Evolutionary conservation across 345 rosid species (phyloP).

Genomic region (Combretum micranthum): DNA sequence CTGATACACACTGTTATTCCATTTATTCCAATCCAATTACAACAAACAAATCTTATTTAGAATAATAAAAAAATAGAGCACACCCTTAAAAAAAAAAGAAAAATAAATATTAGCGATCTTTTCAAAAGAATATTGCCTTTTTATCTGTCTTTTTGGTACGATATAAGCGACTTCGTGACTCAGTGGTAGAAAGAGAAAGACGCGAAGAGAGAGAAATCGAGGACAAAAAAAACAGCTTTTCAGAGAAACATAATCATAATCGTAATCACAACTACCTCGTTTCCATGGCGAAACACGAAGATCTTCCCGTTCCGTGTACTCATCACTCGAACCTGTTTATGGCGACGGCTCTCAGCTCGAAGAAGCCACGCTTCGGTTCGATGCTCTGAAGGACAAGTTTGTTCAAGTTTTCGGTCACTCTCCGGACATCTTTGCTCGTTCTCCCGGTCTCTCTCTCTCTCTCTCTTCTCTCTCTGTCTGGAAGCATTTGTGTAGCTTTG

Average conservation of each 20-base stretch:
- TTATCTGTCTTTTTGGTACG: too few relatives aligned
- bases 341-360: conserved; percentile 69
- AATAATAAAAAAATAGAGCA: too few relatives aligned
- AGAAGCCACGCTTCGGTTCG: conserved; percentile 76
- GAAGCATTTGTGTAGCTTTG: background rate
- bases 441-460: conserved; percentile 53
- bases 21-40: too few relatives aligned
- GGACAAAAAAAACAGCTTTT: background rate
- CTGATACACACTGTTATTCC: too few relatives aligned
- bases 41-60: too few relatives aligned
- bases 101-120: too few relatives aligned
- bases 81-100: too few relatives aligned
- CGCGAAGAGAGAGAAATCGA: too few relatives aligned
- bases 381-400: conserved; percentile 53
- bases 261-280: background rate
- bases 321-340: conserved; percentile 62
- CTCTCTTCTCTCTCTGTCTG: background rate
- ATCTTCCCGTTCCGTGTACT: conserved; percentile 49
- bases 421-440: conserved; percentile 73
- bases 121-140: too few relatives aligned
- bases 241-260: background rate
- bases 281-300: conserved; percentile 70
- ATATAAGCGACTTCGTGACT: too few relatives aligned
- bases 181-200: too few relatives aligned
- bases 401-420: conserved; percentile 46